Evolutionary conservation across 108 stramenopile genomes (phyloP).

Genomic region (Nitzschia putrida): DNA sequence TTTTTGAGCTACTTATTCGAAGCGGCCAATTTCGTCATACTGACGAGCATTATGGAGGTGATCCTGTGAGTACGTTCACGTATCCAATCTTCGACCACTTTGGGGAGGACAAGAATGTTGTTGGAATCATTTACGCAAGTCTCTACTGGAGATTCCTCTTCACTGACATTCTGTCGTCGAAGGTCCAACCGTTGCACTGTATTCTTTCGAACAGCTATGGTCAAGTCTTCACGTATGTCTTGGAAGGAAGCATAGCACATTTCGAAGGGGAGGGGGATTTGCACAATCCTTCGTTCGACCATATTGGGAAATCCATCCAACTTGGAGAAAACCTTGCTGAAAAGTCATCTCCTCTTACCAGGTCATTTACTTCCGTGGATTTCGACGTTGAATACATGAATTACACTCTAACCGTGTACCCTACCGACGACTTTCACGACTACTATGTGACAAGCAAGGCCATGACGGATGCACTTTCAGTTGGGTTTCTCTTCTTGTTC

Average conservation of each 20-base stretch:
- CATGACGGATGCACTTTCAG: background rate
- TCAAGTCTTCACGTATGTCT: background rate
- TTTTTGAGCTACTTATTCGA: background rate
- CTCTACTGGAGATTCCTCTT: constrained; percentile 26
- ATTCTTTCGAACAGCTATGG: constrained; percentile 1
- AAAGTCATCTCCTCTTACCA: background rate
- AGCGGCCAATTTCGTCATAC: background rate
- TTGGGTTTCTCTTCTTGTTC: background rate
- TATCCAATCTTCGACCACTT: constrained; percentile 6
- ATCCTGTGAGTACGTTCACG: background rate
- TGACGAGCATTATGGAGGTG: background rate
- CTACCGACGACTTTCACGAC: background rate
- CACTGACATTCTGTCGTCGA: constrained; percentile 20
- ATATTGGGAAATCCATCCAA: background rate
- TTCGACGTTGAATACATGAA: background rate
- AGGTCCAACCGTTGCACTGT: background rate
- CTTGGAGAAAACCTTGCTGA: background rate
- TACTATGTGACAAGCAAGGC: constrained; percentile 5
- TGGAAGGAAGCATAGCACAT: constrained; percentile 6
- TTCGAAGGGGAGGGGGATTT: constrained; percentile 17
- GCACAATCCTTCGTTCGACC: constrained; percentile 5
- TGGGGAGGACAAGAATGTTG: background rate
- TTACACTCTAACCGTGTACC: constrained; percentile 14
- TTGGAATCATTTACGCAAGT: constrained; percentile 10
- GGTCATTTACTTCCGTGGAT: background rate